These are phyloP conservation scores for Pseudogymnoascus sp. DNA, from an alignment of 2,329 filamentous ascomycete species.

Conservation along the genomic window DNA sequence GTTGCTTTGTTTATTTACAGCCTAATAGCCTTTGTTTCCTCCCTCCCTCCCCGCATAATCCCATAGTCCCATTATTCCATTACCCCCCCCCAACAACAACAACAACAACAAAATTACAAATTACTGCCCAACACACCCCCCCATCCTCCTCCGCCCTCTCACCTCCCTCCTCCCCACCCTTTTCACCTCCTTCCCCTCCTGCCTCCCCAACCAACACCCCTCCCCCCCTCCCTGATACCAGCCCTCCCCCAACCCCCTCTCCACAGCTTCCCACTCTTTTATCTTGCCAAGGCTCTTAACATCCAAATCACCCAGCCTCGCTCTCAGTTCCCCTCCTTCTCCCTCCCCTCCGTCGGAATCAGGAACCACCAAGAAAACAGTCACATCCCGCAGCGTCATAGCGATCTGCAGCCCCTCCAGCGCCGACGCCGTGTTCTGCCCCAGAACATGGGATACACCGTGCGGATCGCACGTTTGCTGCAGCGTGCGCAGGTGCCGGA, in stretches of 20 bases:
- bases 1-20: too few relatives aligned
- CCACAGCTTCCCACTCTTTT: conserved; percentile 58
- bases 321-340: not conserved
- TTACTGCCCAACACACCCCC: not conserved
- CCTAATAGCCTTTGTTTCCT: too few relatives aligned
- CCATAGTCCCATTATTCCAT: not conserved
- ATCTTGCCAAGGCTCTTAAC: conserved; percentile 63
- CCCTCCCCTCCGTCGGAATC: conserved; percentile 12
- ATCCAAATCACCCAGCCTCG: conserved; percentile 64
- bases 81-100: too few relatives aligned
- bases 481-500: conserved; percentile 35
- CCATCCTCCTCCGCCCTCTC: conserved; percentile 4
- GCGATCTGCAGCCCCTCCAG: conserved; percentile 43
- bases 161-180: not conserved
- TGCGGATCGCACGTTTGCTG: conserved; percentile 26
- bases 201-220: not conserved
- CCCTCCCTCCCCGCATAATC: not conserved
- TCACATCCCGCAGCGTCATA: conserved; percentile 77
- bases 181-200: not conserved
- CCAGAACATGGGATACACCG: conserved; percentile 16
- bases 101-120: too few relatives aligned
- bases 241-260: conserved; percentile 53
- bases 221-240: conserved; percentile 50
- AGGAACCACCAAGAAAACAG: conserved; percentile 53
- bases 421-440: too few relatives aligned